Conservation (phyloP, 2,329 filamentous ascomycete genomes). For the Calonectria montana region DNA sequence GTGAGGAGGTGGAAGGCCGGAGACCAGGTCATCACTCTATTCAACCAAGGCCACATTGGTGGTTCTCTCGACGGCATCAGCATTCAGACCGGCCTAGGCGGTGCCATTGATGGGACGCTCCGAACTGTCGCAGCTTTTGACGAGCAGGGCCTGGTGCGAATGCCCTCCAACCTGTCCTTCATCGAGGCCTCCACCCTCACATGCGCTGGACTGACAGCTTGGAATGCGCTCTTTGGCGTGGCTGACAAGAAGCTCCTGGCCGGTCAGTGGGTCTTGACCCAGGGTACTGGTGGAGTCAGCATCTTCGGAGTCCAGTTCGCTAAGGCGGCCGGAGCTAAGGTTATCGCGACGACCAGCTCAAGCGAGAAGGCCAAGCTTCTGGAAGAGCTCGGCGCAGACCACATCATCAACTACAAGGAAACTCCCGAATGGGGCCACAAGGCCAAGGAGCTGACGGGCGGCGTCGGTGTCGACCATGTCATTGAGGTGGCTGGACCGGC, state of each 20-base stretch:
- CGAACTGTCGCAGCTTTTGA: slow-evolving; percentile 75
- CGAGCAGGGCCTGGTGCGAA: slow-evolving; percentile 74
- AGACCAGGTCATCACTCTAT: slow-evolving; percentile 69
- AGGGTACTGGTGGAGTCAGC: slow-evolving; percentile 78
- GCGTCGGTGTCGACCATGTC: slow-evolving; percentile 59
- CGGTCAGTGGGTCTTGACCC: slow-evolving; percentile 71
- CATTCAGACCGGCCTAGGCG: slow-evolving; percentile 71
- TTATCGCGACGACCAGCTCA: slow-evolving; percentile 62
- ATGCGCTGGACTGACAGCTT: slow-evolving; percentile 72
- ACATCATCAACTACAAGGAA: slow-evolving; percentile 63
- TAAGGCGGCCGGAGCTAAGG: slow-evolving; percentile 59
- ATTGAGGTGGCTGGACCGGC: slow-evolving; percentile 60
- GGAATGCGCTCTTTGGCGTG: slow-evolving; percentile 74
- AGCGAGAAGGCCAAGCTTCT: slow-evolving; percentile 56
- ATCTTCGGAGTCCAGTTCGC: slow-evolving; percentile 73
- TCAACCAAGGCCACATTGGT: slow-evolving; percentile 66
- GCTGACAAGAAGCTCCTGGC: slow-evolving; percentile 58
- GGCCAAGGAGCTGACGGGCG: slow-evolving; percentile 55
- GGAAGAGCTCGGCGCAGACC: slow-evolving; percentile 59
- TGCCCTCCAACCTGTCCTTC: slow-evolving; percentile 66
- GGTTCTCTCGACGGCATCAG: slow-evolving; percentile 52
- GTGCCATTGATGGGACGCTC: slow-evolving; percentile 74
- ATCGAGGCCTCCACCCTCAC: slow-evolving; percentile 67
- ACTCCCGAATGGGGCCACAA: slow-evolving; percentile 58
- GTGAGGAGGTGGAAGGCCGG: slow-evolving; percentile 62